Conservation (phyloP, 176 grass and related monocot species). For the Eleusine coracana region DNA sequence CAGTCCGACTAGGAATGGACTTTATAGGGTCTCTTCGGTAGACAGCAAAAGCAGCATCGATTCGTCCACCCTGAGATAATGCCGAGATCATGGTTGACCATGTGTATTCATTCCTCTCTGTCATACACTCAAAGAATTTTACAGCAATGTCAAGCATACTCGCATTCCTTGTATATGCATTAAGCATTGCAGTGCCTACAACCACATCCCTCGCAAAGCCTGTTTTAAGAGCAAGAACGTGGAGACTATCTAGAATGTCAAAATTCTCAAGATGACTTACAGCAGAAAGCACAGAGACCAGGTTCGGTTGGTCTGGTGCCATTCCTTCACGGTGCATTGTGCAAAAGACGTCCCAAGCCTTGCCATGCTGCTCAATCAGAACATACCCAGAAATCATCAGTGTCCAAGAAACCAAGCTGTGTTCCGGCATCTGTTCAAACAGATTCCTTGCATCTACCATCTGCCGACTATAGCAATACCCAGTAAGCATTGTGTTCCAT, state of each 20-base stretch:
- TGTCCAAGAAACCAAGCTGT: constrained; percentile 59
- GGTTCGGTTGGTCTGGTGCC: constrained; percentile 56
- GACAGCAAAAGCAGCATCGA: constrained; percentile 56
- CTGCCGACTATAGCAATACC: constrained; percentile 59
- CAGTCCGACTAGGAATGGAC: constrained; percentile 53
- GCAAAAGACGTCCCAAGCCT: constrained; percentile 54
- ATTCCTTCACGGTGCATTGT: constrained; percentile 56
- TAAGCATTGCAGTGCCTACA: constrained; percentile 56
- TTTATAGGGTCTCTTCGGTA: constrained; percentile 62
- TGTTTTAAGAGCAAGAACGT: constrained; percentile 50
- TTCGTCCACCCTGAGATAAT: constrained; percentile 45
- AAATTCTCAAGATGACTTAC: constrained; percentile 37
- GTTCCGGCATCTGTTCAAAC: constrained; percentile 56
- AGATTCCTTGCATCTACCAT: constrained; percentile 49
- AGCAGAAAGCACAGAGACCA: constrained; percentile 51
- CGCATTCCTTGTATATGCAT: constrained; percentile 56
- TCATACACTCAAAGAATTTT: constrained; percentile 66
- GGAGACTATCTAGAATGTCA: constrained; percentile 51
- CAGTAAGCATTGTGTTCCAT: constrained; percentile 76
- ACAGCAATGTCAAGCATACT: constrained; percentile 43
- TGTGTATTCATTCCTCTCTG: constrained; percentile 66
- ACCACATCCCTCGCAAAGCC: constrained; percentile 65
- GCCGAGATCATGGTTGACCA: constrained; percentile 73
- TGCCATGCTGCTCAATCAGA: constrained; percentile 48
- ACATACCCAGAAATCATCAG: constrained; percentile 77